Conservation (phyloP, 208 protist species). For the Crithidia mellificae region DNA sequence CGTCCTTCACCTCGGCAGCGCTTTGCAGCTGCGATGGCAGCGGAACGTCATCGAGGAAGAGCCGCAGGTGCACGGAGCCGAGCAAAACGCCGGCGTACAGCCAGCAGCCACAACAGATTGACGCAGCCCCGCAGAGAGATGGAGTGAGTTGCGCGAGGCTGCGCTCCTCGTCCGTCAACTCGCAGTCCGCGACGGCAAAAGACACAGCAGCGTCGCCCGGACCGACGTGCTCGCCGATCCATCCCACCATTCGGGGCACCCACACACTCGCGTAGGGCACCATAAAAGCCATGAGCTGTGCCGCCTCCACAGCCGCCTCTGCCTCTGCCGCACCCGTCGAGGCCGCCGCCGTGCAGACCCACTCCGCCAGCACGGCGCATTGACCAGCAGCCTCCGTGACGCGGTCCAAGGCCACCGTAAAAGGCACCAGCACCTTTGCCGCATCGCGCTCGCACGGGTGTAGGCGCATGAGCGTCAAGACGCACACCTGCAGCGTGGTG, state of each 20-base stretch:
- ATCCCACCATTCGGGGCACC: constrained; percentile 34
- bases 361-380: not conserved
- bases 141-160: not conserved
- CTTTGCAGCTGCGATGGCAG: constrained; percentile 15
- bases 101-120: constrained; percentile 26
- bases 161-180: constrained; percentile 12
- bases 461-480: constrained; percentile 52
- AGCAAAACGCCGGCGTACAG: constrained; percentile 28
- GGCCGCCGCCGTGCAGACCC: not conserved
- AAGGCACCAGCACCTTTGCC: constrained; percentile 49
- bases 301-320: not conserved
- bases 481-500: constrained; percentile 82
- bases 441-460: constrained; percentile 62
- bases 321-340: not conserved
- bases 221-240: constrained; percentile 20
- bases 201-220: not conserved
- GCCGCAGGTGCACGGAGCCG: constrained; percentile 22
- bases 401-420: constrained; percentile 16
- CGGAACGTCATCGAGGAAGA: constrained; percentile 9
- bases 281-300: constrained; percentile 21
- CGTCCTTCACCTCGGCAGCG: constrained; percentile 9
- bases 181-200: constrained; percentile 10
- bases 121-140: constrained; percentile 11
- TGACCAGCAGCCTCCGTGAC: constrained; percentile 15
- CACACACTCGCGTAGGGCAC: constrained; percentile 24